Percentiles rank a stretch among this genome's conserved stretches.
Conservation (phyloP, 2,329 filamentous ascomycete genomes). For the Venturia carpophila region DNA sequence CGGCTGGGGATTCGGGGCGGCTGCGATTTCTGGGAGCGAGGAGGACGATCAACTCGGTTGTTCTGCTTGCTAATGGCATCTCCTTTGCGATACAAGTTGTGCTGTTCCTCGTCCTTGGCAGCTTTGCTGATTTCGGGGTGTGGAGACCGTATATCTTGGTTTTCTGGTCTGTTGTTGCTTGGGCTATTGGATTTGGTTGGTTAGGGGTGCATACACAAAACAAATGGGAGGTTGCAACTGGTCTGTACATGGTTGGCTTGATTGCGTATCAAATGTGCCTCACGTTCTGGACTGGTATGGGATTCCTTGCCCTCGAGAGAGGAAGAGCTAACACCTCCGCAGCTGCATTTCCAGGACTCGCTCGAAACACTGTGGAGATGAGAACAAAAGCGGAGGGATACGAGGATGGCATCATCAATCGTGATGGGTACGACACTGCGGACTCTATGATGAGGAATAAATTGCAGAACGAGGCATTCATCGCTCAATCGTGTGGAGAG, state of each 20-base stretch:
- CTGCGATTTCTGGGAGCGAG: conserved; percentile 47
- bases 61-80: conserved; percentile 58
- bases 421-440: conserved; percentile 52
- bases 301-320: background rate
- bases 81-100: conserved; percentile 59
- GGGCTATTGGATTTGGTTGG: conserved; percentile 59
- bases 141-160: conserved; percentile 58
- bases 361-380: conserved; percentile 46
- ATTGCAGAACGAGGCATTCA: conserved; percentile 56
- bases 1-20: conserved; percentile 44
- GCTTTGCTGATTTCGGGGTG: conserved; percentile 56
- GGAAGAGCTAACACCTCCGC: conserved; percentile 24
- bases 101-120: conserved; percentile 46
- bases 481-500: conserved; percentile 55
- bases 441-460: conserved; percentile 58
- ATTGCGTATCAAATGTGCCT: conserved; percentile 60
- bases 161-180: conserved; percentile 53
- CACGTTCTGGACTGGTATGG: conserved; percentile 53
- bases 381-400: conserved; percentile 44
- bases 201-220: conserved; percentile 53
- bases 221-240: conserved; percentile 54
- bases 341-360: conserved; percentile 51
- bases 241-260: conserved; percentile 58
- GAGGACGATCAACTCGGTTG: conserved; percentile 57
- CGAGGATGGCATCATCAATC: conserved; percentile 45